Evolutionary conservation across 192 early-diverging fungal genomes (phyloP).

Genomic region (Coemansia sp.): DNA sequence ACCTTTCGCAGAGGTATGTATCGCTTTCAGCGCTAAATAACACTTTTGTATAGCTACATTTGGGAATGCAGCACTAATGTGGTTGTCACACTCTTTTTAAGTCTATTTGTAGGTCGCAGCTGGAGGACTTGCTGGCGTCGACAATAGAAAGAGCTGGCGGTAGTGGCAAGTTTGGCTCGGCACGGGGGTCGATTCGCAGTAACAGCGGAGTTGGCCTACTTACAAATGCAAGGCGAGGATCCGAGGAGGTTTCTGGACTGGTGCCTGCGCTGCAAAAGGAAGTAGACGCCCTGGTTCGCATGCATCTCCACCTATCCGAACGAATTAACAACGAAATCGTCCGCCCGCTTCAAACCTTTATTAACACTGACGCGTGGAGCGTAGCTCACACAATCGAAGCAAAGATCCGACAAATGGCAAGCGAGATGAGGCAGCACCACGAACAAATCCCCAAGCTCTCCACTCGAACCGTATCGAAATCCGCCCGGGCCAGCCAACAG

Average conservation of each 20-base stretch:
- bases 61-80: neutral
- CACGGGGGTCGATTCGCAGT: constrained; percentile 16
- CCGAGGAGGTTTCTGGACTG: constrained; percentile 18
- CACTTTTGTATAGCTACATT: neutral
- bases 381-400: constrained; percentile 20
- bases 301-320: constrained; percentile 42
- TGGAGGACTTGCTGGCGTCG: constrained; percentile 36
- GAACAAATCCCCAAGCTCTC: constrained; percentile 50
- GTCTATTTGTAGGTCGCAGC: constrained; percentile 29
- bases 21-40: neutral
- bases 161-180: constrained; percentile 14
- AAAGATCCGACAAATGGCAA: constrained; percentile 28
- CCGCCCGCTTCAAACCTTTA: constrained; percentile 30
- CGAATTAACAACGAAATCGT: constrained; percentile 50
- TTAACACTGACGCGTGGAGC: constrained; percentile 26
- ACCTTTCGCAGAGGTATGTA: constrained; percentile 41
- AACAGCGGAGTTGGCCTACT: constrained; percentile 2
- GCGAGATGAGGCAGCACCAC: constrained; percentile 36
- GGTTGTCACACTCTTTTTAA: neutral
- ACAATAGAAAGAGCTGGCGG: constrained; percentile 33
- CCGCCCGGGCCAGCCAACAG: constrained; percentile 39
- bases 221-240: constrained; percentile 3
- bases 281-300: constrained; percentile 27
- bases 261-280: constrained; percentile 32
- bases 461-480: constrained; percentile 36